Evolutionary conservation across 2,329 filamentous ascomycete species (phyloP), one percentile per base, ranked within the genome.

Genomic region (Venturia carpophila): DNA sequence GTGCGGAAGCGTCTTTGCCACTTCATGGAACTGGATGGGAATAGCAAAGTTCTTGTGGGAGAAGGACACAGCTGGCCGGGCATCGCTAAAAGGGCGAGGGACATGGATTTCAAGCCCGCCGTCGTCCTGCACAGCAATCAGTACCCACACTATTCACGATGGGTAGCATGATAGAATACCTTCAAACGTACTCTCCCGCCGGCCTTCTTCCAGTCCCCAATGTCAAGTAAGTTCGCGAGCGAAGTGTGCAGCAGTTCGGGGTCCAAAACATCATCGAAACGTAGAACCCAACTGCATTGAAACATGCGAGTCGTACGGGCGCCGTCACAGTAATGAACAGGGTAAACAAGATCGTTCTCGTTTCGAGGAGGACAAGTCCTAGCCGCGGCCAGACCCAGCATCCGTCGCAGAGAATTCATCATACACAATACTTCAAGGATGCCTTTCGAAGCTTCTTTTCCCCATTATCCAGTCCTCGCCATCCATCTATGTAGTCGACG

Each of bases 261-360:
- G 19, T 45, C 37, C 41, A 45, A 41, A 27, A 62, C 60, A 45
- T 62, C 39, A 17, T 62, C 60, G 24, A 62, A 62, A 21, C 60
- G 39, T 15, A 62, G 17, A 47, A 24, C 21, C 30, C 34, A 30
- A 24, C 1, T 19, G 24, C 15, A 24, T 11, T 45, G 15, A 5
- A 15, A 10, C 11, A 0, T 10, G 10, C 60, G 60, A 43, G 1
- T 21, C 2, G 45, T 45, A 17, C 17, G 41, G 17, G 5, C n/a
- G 60, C 11, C 34, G 41, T 62, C 60, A 13, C 45, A 0, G 7
- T 15, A 15, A 13, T 62, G 60, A 4, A 62, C 17, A 17, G 60
- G 60, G 7, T 49, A 49, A 21, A 49, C 45, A n/a, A 21, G 9
- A 21, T 49, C 45, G 45, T 49, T 24, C 7, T 24, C 45, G 24